Evolutionary conservation across 192 early-diverging fungal genomes (phyloP), one percentile per base, ranked within the genome.

Genomic region (Kickxella alabastrina): DNA sequence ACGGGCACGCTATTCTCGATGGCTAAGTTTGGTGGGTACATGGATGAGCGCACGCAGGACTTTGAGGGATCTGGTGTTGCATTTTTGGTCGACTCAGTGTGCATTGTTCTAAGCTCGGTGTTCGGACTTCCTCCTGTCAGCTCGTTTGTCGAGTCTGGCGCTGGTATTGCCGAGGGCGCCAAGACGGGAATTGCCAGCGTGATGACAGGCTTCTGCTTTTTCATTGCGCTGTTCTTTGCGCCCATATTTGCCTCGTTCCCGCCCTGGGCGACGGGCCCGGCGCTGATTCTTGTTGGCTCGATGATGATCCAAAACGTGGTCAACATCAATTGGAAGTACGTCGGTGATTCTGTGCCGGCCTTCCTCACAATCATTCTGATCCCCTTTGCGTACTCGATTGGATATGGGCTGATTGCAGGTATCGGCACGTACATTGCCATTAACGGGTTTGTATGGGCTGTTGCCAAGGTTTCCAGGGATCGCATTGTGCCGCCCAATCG

Each of bases 1-100:
- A 92, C 88, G 6, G 87, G 87, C 23, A 89, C 89, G 21, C 71
- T 91, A 80, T 88, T 83, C 53, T 88, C 87, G 21, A 87, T 89
- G 89, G 87, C 87, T 29, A 79, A 79, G 44, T 88, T 85, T 69
- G 89, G 83, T 52, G 86, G 89, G 18, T 87, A 83, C 57, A 80
- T 79, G 59, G 80, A 88, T 45, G 79, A 86, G 49, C 66, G 74
- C 10, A 87, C 67, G 0, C 67, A 85, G 52, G 85, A 91, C 55
- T 88, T 89, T 77, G 84, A 87, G 47, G 83, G 82, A 21, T 87
- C 86, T 2, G 79, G 79, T n/a, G 50, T 68, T 21, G 89, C 89
- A 19, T 91, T 91, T 62, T 66, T 89, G 38, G 65, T 78, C 24
- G 89, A 91, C 57, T 85, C 86, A 4, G 50, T 74, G 19, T 66